Base-by-base conservation (phyloP, 2,329 filamentous ascomycete genomes). In the Penicillium rolfsii region DNA sequence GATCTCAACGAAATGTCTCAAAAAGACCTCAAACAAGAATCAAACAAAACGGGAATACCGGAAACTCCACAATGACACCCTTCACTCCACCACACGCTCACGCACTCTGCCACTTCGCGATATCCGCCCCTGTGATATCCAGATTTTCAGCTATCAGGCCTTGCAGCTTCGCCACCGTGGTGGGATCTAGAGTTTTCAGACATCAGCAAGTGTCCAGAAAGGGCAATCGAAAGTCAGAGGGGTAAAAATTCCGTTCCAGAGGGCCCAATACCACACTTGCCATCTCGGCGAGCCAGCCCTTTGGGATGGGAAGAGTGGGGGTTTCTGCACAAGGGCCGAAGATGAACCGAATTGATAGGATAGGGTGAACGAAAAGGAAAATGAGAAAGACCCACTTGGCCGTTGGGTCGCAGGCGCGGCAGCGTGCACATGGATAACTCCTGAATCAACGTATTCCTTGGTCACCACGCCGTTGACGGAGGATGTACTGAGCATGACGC, bases 401-500 rank as follows among this genome's bases (percentile, higher is more conserved):
- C 64, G 63, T 64, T 74, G 71, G 50, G 65, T 63, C 35, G 61
- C 60, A 4, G 66, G 60, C 22, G 71, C 72, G 28, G 58, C 70
- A 5, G 64, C 64, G 52, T 73, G 67, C 33, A 75, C 72, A 59
- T 71, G 61, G 30, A 76, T 73, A 24, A 74, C 58, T 0, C 57
- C 59, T 35, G 73, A 75, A 52, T 76, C 73, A 24, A 71, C 63
- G 56, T 60, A 74, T 22, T 69, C 72, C 53, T 70, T 70, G 1
- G 71, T 73, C 7, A 68, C 65, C 4, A 75, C 69, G 1, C 72
- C 73, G 30, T 67, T 67, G 24, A 61, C 58, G 1, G 72, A 73
- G 14, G 71, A 69, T 12, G 67, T 67, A 7, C 68, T 71, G 26
- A 75, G 60, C 67, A 74, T 74, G n/a, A 74, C 66, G 6, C 73